A percentile compares a stretch with the other conserved stretches of the same genome.
These are phyloP conservation scores for Chimonanthus salicifolius DNA, from an alignment of 164 flowering plant genomes.

Conservation along the genomic window DNA sequence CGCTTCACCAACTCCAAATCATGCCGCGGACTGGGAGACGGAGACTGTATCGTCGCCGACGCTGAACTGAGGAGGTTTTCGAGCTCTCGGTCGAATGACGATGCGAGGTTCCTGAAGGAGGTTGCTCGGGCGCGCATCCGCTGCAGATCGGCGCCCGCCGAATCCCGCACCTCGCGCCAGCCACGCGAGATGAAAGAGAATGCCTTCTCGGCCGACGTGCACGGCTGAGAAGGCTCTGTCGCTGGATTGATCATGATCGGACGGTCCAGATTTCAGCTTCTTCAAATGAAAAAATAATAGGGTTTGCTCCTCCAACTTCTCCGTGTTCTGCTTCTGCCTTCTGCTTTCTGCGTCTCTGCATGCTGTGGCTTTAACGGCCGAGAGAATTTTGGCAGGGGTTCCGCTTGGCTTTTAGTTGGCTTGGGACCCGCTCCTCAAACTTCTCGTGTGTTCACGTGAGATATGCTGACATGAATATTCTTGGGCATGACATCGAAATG, in stretches of 20 bases:
- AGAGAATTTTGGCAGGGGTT: no score
- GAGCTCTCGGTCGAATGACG: constrained; percentile 62
- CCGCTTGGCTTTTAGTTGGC: no score
- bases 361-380: no score
- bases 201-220: constrained; percentile 27
- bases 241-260: constrained; percentile 24
- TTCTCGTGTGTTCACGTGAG: no score
- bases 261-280: no score
- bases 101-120: constrained; percentile 59
- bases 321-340: no score
- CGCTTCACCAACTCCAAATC: constrained; percentile 66
- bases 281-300: no score
- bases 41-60: constrained; percentile 28
- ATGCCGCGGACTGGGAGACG: constrained; percentile 2
- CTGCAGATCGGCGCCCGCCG: constrained; percentile 67
- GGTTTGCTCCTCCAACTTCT: no score
- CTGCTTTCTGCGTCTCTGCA: no score
- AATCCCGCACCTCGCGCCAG: constrained; percentile 64
- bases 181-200: constrained; percentile 60
- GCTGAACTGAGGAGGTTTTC: constrained; percentile 51
- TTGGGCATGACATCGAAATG: no score
- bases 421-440: no score
- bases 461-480: no score
- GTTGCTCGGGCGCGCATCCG: constrained; percentile 55
- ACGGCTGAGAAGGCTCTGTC: constrained; percentile 18